Evolutionary conservation across 73 alveolate genomes (phyloP).

Genomic region (Paramecium primaurelia): DNA sequence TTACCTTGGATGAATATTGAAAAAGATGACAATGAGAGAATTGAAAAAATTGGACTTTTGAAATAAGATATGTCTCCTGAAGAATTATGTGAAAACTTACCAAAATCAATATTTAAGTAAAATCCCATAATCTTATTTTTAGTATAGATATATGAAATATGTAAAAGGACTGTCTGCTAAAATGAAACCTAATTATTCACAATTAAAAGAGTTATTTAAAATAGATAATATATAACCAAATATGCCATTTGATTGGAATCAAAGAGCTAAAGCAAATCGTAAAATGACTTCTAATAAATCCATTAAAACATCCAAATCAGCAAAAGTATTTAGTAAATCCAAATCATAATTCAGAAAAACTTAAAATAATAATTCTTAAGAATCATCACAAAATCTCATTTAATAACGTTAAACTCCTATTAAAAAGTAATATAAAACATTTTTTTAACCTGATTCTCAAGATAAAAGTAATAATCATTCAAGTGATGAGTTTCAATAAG

Average conservation of each 20-base stretch:
- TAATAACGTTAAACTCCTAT: not conserved
- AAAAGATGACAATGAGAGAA: constrained; percentile 36
- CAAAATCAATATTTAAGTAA: not conserved
- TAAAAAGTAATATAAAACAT: not conserved
- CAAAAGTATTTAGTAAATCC: not conserved
- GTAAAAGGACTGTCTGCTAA: not conserved
- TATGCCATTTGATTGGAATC: constrained; percentile 29
- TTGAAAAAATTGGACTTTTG: constrained; percentile 32
- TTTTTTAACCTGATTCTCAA: not conserved
- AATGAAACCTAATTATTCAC: not conserved
- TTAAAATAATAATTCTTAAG: not conserved
- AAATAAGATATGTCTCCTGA: constrained; percentile 31
- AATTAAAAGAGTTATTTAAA: not conserved
- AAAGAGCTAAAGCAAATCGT: not conserved
- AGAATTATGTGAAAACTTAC: constrained; percentile 39
- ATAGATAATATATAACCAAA: not conserved
- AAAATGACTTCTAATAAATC: not conserved
- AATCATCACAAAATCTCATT: not conserved
- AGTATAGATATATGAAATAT: constrained; percentile 39
- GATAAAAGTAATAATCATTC: not conserved
- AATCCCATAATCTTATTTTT: not conserved
- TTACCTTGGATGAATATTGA: constrained; percentile 71
- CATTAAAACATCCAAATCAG: not conserved
- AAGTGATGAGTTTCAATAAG: not conserved
- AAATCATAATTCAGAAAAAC: not conserved